These are phyloP conservation scores for Komagataea norvegica DNA, from an alignment of 1,139 yeast species.

Conservation along the genomic window DNA sequence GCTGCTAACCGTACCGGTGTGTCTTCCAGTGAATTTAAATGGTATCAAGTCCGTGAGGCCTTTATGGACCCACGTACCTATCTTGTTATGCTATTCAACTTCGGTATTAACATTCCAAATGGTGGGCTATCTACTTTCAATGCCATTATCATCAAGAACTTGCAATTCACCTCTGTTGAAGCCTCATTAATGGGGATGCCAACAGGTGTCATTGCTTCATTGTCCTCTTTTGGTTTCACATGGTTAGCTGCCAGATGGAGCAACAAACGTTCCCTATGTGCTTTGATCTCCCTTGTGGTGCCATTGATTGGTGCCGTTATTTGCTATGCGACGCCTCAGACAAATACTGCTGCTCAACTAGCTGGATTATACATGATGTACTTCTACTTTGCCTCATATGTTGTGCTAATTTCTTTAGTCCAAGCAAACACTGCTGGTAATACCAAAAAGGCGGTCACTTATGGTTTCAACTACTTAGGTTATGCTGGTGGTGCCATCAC, in stretches of 20 bases:
- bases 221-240: conserved; percentile 37
- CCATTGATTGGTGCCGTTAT: conserved; percentile 32
- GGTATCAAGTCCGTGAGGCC: conserved; percentile 44
- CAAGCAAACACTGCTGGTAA: conserved; percentile 58
- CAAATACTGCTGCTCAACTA: conserved; percentile 29
- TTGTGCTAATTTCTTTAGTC: conserved; percentile 43
- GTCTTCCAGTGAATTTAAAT: conserved; percentile 28
- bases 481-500: conserved; percentile 57
- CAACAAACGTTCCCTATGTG: conserved; percentile 28
- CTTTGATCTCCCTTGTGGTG: conserved; percentile 37
- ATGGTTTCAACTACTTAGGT: conserved; percentile 44
- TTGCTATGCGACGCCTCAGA: conserved; percentile 26
- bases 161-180: conserved; percentile 33
- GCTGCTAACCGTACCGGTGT: conserved; percentile 50
- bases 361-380: conserved; percentile 20
- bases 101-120: conserved; percentile 44
- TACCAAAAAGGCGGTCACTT: conserved; percentile 36
- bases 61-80: conserved; percentile 43
- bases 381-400: conserved; percentile 36
- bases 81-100: conserved; percentile 37
- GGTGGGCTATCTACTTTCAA: conserved; percentile 49
- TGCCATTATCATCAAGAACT: conserved; percentile 35
- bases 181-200: conserved; percentile 39
- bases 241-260: conserved; percentile 29
- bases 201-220: conserved; percentile 36